A percentile compares a stretch with the other conserved stretches of the same genome.
These are phyloP conservation scores for Reutealis trisperma DNA, from an alignment of 345 rosid species.

Conservation along the genomic window DNA sequence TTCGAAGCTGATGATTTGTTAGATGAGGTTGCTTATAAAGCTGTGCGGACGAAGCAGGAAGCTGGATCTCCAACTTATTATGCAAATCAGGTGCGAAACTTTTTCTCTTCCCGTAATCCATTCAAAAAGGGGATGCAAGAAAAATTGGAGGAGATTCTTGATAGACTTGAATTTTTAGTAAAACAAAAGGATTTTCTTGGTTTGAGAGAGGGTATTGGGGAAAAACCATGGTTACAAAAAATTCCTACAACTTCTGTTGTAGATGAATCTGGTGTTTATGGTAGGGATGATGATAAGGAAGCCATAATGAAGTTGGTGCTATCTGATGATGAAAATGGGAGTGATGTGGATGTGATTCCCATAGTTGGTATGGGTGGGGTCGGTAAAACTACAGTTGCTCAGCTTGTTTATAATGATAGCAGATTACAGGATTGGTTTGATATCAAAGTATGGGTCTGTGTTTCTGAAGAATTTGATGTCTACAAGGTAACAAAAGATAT, in stretches of 20 bases:
- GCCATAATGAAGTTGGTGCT: background rate
- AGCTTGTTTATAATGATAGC: background rate
- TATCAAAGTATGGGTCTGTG: constrained; percentile 4
- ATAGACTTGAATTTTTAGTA: background rate
- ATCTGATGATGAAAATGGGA: background rate
- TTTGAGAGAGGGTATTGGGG: background rate
- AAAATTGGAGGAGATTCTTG: background rate
- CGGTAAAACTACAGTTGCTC: constrained; percentile 3
- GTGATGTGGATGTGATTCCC: background rate
- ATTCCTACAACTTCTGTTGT: constrained; percentile 3
- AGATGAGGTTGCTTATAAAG: constrained; percentile 1
- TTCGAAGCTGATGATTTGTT: constrained; percentile 8
- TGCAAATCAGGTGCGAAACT: background rate
- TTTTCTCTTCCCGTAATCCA: background rate
- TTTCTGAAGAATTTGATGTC: background rate
- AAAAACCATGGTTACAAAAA: background rate
- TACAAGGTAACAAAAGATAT: background rate
- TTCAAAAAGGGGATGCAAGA: background rate
- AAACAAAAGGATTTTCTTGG: background rate
- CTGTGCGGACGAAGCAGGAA: background rate
- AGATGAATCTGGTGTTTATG: constrained; percentile 5
- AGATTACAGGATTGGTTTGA: background rate
- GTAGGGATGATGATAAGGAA: constrained; percentile 1
- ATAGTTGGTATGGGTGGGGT: constrained; percentile 10
- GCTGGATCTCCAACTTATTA: background rate